Evolutionary conservation across 352 stramenopile species (phyloP), one percentile per base, ranked within the genome.

Genomic region (Phytophthora constricta): DNA sequence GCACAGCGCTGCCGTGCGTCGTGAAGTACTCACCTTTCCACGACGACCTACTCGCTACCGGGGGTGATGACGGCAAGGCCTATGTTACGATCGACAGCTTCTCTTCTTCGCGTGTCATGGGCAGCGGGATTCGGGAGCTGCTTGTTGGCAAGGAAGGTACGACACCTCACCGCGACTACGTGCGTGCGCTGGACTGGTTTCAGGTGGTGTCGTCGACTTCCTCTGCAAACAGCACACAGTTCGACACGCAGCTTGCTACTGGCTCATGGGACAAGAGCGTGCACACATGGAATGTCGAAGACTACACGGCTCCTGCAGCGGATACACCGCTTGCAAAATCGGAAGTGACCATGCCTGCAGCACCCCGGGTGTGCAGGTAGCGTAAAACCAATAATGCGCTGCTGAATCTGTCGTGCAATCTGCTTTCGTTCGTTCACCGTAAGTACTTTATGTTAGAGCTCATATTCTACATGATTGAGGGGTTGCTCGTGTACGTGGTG

Each of bases 191-290:
- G 8, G 84, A 77, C 23, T 95, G 87, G 87, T 80, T 84, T 39
- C 65, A 80, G 43, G 31, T 63, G 20, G 8, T 61, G 17, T 46
- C 72, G 17, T 11, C 53, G 13, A 16, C 46, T 42, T n/a, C n/a
- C n/a, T n/a, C n/a, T n/a, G n/a, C n/a, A n/a, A 26, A 8, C 17
- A 37, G 25, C 17, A 56, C 65, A 9, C 48, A 66, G 33, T 41
- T 53, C 16, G 41, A 67, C 9, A 69, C 73, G 2, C 26, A 77
- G 28, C 68, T 92, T 4, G 70, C 67, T 13, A 87, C 77, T 0
- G 86, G 82, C 9, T 84, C 79, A 0, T 94, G 84, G 82, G 86
- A 94, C 54, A 80, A 87, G 66, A 85, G 28, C 20, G 58, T 93
- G 55, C 77, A 75, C 23, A 62, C 64, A 25, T 92, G 83, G 83